Evolutionary conservation across 2,329 filamentous ascomycete species (phyloP).

Genomic region (Coniella lustricola): DNA sequence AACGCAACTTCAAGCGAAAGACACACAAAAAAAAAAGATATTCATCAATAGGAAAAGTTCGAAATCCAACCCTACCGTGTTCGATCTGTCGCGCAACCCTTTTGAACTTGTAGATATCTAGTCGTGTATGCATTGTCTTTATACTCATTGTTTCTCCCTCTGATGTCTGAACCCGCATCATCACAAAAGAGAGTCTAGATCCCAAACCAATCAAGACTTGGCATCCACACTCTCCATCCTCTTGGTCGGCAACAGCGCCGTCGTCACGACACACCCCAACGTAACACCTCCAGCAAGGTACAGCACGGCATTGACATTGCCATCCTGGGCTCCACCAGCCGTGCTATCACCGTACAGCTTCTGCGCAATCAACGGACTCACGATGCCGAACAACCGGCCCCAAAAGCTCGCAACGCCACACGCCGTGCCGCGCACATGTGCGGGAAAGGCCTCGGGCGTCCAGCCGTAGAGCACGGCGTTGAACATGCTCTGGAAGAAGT

Average conservation of each 20-base stretch:
- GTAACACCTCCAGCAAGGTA: slow-evolving; percentile 50
- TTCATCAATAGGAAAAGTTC: too few species aligned
- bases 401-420: slow-evolving; percentile 52
- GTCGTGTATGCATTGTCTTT: too few species aligned
- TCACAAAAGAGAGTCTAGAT: too few species aligned
- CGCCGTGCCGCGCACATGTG: slow-evolving; percentile 42
- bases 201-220: slow-evolving; percentile 12
- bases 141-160: too few species aligned
- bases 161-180: too few species aligned
- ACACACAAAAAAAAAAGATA: too few species aligned
- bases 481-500: slow-evolving; percentile 46
- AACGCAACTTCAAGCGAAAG: too few species aligned
- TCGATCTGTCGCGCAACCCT: too few species aligned
- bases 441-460: slow-evolving; percentile 45
- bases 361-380: slow-evolving; percentile 49
- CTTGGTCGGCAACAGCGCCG: slow-evolving; percentile 38
- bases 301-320: slow-evolving; percentile 41
- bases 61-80: too few species aligned
- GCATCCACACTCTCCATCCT: slow-evolving; percentile 30
- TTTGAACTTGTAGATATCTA: too few species aligned
- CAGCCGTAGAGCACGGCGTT: slow-evolving; percentile 45
- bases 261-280: slow-evolving; percentile 44
- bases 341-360: slow-evolving; percentile 27
- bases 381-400: slow-evolving; percentile 51
- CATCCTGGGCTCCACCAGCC: slow-evolving; percentile 18